Percentiles rank a stretch among this genome's conserved stretches.
phyloP scores from a whole-genome alignment of 352 stramenopile species.

The Phytophthora sp. region DNA sequence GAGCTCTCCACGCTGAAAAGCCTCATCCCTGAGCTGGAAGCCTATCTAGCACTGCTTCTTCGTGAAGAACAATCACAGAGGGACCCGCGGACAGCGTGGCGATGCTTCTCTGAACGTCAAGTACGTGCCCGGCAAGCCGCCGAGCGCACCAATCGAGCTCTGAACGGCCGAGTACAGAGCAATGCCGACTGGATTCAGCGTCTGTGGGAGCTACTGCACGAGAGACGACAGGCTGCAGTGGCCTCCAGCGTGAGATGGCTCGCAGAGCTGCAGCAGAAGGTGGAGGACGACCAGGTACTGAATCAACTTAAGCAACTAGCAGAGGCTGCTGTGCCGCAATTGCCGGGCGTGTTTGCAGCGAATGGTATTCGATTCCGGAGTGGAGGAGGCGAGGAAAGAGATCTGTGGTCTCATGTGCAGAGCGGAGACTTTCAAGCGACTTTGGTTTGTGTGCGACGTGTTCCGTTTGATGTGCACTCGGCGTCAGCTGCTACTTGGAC shows the following conservation, averaged over 20 bases:
- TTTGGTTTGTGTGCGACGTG: conserved; percentile 19
- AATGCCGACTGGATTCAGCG: conserved; percentile 46
- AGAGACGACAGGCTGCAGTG: conserved; percentile 3
- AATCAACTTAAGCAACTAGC: conserved; percentile 17
- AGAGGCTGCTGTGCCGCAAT: background rate
- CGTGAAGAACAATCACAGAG: background rate
- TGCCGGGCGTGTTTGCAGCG: conserved; percentile 7
- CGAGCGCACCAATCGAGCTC: conserved; percentile 8
- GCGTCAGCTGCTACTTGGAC: conserved; percentile 22
- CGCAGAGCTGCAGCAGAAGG: conserved; percentile 15
- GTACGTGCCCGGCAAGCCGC: background rate
- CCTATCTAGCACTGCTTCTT: background rate
- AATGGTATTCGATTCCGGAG: conserved; percentile 6
- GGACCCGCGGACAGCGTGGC: conserved; percentile 22
- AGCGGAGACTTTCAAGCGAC: conserved; percentile 4
- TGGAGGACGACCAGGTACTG: conserved; percentile 6
- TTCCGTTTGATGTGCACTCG: conserved; percentile 29
- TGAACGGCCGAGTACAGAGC: conserved; percentile 14
- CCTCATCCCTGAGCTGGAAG: conserved; percentile 27
- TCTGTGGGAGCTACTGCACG: conserved; percentile 32
- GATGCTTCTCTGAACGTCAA: conserved; percentile 28
- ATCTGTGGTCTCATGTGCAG: conserved; percentile 24
- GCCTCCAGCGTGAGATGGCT: background rate
- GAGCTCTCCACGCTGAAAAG: conserved; percentile 25
- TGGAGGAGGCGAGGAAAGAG: background rate